These are phyloP conservation scores for Psilocybe sp. DNA, from an alignment of 768 basidiomycete species.

Conservation along the genomic window DNA sequence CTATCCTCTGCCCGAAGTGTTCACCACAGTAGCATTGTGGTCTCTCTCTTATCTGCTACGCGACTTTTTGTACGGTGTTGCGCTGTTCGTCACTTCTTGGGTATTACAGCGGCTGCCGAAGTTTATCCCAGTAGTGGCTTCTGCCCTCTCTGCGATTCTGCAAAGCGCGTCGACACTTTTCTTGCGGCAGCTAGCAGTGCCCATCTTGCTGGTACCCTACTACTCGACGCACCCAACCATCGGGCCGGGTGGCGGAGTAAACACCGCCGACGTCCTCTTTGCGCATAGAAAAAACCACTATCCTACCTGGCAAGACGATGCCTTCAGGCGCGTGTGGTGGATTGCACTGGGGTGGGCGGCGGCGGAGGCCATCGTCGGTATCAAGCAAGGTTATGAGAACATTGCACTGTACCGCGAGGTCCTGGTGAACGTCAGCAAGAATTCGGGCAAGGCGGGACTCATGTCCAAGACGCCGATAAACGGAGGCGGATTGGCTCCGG, in stretches of 20 bases:
- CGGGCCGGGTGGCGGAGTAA: too few species aligned
- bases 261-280: too few species aligned
- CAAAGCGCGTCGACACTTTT: conserved; percentile 51
- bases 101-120: conserved; percentile 23
- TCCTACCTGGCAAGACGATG: conserved; percentile 53
- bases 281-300: conserved; percentile 18
- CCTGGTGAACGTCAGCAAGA: conserved; percentile 44
- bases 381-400: conserved; percentile 70
- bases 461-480: background rate
- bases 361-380: conserved; percentile 62
- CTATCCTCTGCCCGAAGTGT: conserved; percentile 62
- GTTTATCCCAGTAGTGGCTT: conserved; percentile 27
- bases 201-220: conserved; percentile 49
- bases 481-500: background rate
- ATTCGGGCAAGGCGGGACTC: conserved; percentile 10
- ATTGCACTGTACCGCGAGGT: conserved; percentile 68
- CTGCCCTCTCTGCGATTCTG: conserved; percentile 35
- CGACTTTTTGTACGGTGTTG: conserved; percentile 37
- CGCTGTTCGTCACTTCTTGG: conserved; percentile 22
- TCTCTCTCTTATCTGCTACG: conserved; percentile 54
- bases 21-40: conserved; percentile 62
- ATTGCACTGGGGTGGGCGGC: conserved; percentile 73
- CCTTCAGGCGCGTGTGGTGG: conserved; percentile 75
- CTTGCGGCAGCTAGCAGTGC: conserved; percentile 53
- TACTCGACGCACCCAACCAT: conserved; percentile 24